These are phyloP conservation scores for Solanum hybrid DNA, from an alignment of 305 asterid genomes.

Conservation along the genomic window DNA sequence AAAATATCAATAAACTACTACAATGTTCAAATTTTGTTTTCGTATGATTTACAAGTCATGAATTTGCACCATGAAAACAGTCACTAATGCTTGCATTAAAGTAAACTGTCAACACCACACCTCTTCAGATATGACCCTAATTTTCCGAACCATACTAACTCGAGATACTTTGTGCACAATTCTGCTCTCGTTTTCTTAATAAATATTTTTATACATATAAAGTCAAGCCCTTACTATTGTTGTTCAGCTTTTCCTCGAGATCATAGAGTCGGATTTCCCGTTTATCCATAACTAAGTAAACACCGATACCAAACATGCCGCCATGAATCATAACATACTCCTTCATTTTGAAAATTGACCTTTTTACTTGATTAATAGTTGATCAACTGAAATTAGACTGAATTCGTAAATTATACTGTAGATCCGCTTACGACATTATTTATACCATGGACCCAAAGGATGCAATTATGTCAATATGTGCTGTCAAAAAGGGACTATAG, in stretches of 20 bases:
- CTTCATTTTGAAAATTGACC: background rate
- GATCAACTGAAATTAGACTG: background rate
- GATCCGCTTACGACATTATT: background rate
- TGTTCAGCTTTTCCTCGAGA: background rate
- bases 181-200: too few relatives aligned
- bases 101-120: background rate
- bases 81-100: background rate
- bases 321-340: background rate
- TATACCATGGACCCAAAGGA: background rate
- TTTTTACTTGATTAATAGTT: background rate
- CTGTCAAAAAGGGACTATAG: background rate
- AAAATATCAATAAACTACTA: background rate
- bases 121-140: too few relatives aligned
- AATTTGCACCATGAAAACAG: too few relatives aligned
- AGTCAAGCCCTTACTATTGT: background rate
- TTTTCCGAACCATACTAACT: background rate
- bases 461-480: background rate
- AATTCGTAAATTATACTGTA: background rate
- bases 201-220: too few relatives aligned
- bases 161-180: background rate
- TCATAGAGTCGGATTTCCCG: background rate
- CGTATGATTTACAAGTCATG: background rate
- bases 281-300: background rate
- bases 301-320: fast-evolving
- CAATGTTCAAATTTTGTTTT: background rate